Percentiles rank a stretch among this genome's conserved stretches.
These are phyloP conservation scores for Wickerhamiella lipophila DNA, from an alignment of 805 yeast species.

Conservation along the genomic window DNA sequence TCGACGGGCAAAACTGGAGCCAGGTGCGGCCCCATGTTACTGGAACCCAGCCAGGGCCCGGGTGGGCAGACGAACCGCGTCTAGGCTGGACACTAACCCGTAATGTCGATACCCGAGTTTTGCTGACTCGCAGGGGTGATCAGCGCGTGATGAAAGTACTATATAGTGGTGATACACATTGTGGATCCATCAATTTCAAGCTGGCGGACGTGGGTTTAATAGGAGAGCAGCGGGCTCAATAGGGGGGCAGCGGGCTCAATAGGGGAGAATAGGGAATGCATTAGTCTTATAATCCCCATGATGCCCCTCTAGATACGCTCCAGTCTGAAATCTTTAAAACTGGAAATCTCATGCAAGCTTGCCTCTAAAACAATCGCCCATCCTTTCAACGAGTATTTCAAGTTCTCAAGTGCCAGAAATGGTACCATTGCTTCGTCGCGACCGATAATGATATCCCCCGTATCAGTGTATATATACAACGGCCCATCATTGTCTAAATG, in stretches of 20 bases:
- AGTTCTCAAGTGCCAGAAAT: not conserved
- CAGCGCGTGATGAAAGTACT: not conserved
- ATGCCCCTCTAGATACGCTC: conserved; percentile 2
- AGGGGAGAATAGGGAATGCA: too few relatives aligned
- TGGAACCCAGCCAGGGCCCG: conserved; percentile 44
- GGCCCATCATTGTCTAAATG: not conserved
- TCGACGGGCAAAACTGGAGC: conserved; percentile 20
- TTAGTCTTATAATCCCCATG: too few relatives aligned
- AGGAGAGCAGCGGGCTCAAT: too few relatives aligned
- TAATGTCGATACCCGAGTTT: conserved; percentile 13
- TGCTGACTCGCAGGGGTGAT: conserved; percentile 5
- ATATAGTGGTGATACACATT: not conserved
- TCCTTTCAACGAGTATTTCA: not conserved
- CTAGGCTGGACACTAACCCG: conserved; percentile 13
- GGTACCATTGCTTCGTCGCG: not conserved
- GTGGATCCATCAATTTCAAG: not conserved
- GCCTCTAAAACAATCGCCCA: not conserved
- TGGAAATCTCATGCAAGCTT: not conserved
- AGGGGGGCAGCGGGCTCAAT: too few relatives aligned
- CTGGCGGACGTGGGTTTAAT: not conserved
- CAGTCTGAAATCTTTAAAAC: not conserved
- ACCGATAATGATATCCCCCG: not conserved
- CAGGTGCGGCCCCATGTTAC: conserved; percentile 32
- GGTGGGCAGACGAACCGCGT: conserved; percentile 36
- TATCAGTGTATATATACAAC: not conserved